Percentiles rank a stretch among this genome's conserved stretches.
Conservation (phyloP, 306 rosid genomes). For the Phaseolus lunatus region DNA sequence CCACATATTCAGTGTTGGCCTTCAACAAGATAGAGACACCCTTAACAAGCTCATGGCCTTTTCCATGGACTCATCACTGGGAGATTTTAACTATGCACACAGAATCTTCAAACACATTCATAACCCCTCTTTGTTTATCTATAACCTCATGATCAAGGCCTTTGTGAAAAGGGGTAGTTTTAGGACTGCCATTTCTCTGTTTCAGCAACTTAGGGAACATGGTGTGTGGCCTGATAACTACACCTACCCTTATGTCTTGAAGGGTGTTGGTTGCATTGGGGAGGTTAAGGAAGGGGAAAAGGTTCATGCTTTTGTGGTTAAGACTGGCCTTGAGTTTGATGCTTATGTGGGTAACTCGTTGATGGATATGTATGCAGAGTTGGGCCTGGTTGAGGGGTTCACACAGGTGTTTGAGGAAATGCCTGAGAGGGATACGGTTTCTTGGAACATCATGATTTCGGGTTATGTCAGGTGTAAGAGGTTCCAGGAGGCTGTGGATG, state of each 20-base stretch:
- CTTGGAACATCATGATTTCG: conserved; percentile 75
- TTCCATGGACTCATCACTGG: conserved; percentile 53
- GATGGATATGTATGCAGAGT: conserved; percentile 68
- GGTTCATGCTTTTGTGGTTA: conserved; percentile 70
- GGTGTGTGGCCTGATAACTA: conserved; percentile 71
- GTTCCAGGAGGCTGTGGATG: conserved; percentile 56
- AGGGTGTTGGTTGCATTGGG: conserved; percentile 65
- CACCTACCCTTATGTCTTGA: conserved; percentile 76
- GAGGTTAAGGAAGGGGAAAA: conserved; percentile 53
- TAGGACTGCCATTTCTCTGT: conserved; percentile 52
- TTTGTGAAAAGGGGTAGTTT: conserved; percentile 53
- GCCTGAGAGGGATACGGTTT: conserved; percentile 60
- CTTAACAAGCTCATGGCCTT: conserved; percentile 63
- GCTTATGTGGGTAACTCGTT: conserved; percentile 76
- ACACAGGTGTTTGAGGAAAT: conserved; percentile 63
- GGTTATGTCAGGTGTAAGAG: conserved; percentile 66
- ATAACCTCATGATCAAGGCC: conserved; percentile 65
- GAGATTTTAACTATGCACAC: conserved; percentile 57
- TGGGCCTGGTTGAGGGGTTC: conserved; percentile 48
- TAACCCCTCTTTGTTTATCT: conserved; percentile 59
- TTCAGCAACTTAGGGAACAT: conserved; percentile 53
- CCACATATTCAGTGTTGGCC: conserved; percentile 56
- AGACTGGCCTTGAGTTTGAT: conserved; percentile 65
- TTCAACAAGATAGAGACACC: conserved; percentile 62
- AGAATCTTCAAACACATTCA: conserved; percentile 52